Percentiles rank a stretch among this genome's conserved stretches.
Evolutionary conservation across 768 basidiomycete genomes (phyloP).

Genomic region (Amanita subjunquillea): DNA sequence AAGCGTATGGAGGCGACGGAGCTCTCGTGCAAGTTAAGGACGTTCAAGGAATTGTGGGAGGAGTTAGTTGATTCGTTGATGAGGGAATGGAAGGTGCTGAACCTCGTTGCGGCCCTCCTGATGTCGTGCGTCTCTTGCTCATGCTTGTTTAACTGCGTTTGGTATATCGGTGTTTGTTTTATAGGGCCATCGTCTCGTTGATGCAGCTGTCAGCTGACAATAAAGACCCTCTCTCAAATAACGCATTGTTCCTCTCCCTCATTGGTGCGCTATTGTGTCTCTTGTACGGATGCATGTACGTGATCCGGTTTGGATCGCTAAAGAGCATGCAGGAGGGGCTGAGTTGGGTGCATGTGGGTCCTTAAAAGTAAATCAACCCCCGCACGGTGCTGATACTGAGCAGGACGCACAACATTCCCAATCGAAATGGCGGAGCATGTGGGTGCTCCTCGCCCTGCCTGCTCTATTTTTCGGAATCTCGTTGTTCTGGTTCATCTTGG

Average conservation of each 20-base stretch:
- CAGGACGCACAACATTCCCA: constrained; percentile 46
- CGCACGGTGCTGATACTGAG: background rate
- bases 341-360: constrained; percentile 56
- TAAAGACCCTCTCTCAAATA: constrained; percentile 43
- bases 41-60: constrained; percentile 18
- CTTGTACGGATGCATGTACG: constrained; percentile 55
- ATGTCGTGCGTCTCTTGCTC: constrained; percentile 14
- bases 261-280: constrained; percentile 52
- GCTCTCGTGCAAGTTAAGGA: constrained; percentile 47
- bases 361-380: too few species aligned
- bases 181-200: constrained; percentile 24
- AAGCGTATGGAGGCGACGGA: constrained; percentile 5
- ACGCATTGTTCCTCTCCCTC: constrained; percentile 44
- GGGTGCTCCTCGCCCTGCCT: constrained; percentile 35
- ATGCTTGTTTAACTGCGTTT: too few species aligned
- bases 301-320: constrained; percentile 56
- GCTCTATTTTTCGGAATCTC: constrained; percentile 68
- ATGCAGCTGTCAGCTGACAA: constrained; percentile 29
- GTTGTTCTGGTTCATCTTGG: constrained; percentile 42
- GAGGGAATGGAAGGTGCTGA: constrained; percentile 26
- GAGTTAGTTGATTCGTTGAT: constrained; percentile 18
- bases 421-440: constrained; percentile 25
- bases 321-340: constrained; percentile 46
- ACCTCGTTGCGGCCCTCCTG: constrained; percentile 22
- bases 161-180: background rate